Evolutionary conservation across 495 filamentous ascomycete genomes (phyloP).

Genomic region (Zalerion maritima): DNA sequence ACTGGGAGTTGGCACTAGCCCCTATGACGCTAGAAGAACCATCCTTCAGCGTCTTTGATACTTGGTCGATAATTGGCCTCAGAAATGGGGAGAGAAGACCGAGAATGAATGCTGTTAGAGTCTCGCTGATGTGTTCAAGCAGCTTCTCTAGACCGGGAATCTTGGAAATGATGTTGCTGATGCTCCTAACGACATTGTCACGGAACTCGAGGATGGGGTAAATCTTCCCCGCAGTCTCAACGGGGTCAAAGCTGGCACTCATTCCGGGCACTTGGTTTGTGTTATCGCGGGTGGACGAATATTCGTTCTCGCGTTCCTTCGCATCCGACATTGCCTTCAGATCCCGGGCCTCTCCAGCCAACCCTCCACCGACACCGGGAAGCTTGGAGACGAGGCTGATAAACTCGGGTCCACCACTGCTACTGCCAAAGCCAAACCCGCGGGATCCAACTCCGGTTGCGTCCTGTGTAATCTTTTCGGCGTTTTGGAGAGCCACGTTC

Average conservation of each 20-base stretch:
- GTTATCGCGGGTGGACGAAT: slow-evolving; percentile 18
- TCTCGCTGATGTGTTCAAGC: slow-evolving; percentile 83
- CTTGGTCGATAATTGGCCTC: slow-evolving; percentile 77
- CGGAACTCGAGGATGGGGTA: slow-evolving; percentile 91
- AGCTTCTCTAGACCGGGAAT: slow-evolving; percentile 78
- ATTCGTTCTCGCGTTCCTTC: slow-evolving; percentile 49
- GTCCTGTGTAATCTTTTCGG: slow-evolving; percentile 23
- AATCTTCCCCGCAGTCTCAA: slow-evolving; percentile 67
- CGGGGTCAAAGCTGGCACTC: slow-evolving; percentile 64
- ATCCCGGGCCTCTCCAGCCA: slow-evolving; percentile 61
- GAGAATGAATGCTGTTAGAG: slow-evolving; percentile 76
- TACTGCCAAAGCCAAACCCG: slow-evolving; percentile 25
- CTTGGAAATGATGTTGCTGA: slow-evolving; percentile 74
- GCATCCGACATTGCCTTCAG: slow-evolving; percentile 63
- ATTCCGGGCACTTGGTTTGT: slow-evolving; percentile 47
- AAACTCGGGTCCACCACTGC: slow-evolving; percentile 35
- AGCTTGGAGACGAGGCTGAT: slow-evolving; percentile 61
- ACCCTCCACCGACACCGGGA: slow-evolving; percentile 54
- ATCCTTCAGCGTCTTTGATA: slow-evolving; percentile 64
- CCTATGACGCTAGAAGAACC: slow-evolving; percentile 70
- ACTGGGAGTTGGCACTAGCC: slow-evolving; percentile 71
- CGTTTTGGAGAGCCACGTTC: slow-evolving; percentile 53
- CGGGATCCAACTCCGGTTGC: slow-evolving; percentile 15
- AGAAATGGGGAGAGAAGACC: slow-evolving; percentile 82
- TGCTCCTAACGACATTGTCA: slow-evolving; percentile 76